phyloP scores from a whole-genome alignment of 129 eudicot genomes.

The Helichrysum umbraculigerum region DNA sequence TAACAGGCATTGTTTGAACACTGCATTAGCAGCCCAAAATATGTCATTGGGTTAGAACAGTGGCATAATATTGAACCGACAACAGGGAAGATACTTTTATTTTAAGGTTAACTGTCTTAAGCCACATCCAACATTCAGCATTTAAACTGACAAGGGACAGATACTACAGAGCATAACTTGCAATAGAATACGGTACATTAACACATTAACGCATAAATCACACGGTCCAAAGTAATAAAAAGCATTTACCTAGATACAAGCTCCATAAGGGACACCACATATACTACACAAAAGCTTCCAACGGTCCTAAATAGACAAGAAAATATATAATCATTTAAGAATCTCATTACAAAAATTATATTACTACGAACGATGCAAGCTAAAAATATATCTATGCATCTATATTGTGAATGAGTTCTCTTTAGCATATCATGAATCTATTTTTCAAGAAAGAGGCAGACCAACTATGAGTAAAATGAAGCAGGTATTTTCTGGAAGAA shows the following conservation, averaged over 20 bases:
- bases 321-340: background rate
- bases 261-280: slow-evolving; percentile 93
- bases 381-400: background rate
- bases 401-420: background rate
- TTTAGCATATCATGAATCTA: background rate
- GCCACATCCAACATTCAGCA: slow-evolving; percentile 8
- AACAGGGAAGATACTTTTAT: slow-evolving; percentile 12
- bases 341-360: background rate
- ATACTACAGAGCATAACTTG: background rate
- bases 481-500: slow-evolving; percentile 6
- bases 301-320: slow-evolving; percentile 63
- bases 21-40: slow-evolving; percentile 47
- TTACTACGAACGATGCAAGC: slow-evolving; percentile 11
- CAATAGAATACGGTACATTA: background rate
- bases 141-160: background rate
- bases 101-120: background rate
- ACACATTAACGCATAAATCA: slow-evolving; percentile 9
- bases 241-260: slow-evolving; percentile 83
- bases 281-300: slow-evolving; percentile 98
- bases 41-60: slow-evolving; percentile 11
- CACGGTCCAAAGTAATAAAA: slow-evolving; percentile 17
- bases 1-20: slow-evolving; percentile 85
- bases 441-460: slow-evolving; percentile 2
- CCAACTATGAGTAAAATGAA: background rate
- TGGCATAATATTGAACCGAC: background rate